Base-by-base conservation (phyloP, 768 basidiomycete genomes). In the Lactarius akahatsu region DNA sequence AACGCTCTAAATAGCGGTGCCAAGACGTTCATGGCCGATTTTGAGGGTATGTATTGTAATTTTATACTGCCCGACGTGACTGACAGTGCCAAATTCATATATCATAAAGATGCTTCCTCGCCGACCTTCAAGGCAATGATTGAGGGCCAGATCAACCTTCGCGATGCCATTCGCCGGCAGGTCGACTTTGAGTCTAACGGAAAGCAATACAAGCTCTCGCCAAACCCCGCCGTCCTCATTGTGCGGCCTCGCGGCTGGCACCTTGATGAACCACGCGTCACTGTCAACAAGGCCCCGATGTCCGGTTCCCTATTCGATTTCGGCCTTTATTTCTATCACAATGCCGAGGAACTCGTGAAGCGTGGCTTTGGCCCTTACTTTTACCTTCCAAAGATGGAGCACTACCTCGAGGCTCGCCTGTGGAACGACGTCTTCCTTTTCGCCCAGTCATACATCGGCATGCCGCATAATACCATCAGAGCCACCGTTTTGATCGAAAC, bases 321-420 rank as follows among this genome's bases (percentile, higher is more conserved):
- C 74, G 96, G 88, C 8, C 83, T 98, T 71, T 98, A 89, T 79
- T 98, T 99, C 83, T 98, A 90, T 81, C 93, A 98, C 83, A 98
- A 98, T 73, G 96, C 95, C 5, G 82, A 88, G 20, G 94, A 97
- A 73, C 90, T 96, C 73, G 83, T 98, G 76, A 85, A 88, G 72
- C 85, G 90, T 43, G 97, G 94, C 15, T 84, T 75, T 34, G 97
- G 97, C 2, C 97, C 97, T 5, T 98, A 98, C 78, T 98, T 94
- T 79, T 98, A 98, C 78, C 89, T 98, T 36, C 97, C 97, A 66
- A 99, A 99, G 83, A 98, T 99, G 92, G 96, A 99, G 78, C 95
- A 98, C 79, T 94, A 98, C 75, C 88, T 90, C 66, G 95, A 96
- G 75, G 94, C 94, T 9, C 91, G 94, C 73, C 86, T 97, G 50